Evolutionary conservation across 2,329 filamentous ascomycete species (phyloP).

Genomic region (Penicillium sp.): DNA sequence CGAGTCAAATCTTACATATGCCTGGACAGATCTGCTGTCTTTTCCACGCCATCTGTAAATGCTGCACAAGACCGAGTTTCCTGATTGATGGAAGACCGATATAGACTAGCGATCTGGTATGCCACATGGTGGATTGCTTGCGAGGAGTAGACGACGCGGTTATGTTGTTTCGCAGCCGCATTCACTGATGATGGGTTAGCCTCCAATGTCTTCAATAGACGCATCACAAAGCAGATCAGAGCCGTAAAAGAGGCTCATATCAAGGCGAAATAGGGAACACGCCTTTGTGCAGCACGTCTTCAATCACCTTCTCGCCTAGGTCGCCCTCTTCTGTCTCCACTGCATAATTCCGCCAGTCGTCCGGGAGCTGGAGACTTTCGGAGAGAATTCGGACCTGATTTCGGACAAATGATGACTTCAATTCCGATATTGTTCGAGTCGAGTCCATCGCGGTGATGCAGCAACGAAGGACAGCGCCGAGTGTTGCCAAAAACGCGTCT

Average conservation of each 20-base stretch:
- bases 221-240: background rate
- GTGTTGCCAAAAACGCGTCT: conserved; percentile 5
- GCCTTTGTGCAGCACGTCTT: conserved; percentile 51
- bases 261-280: background rate
- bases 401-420: conserved; percentile 50
- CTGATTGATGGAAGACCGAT: conserved; percentile 48
- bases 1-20: conserved; percentile 28
- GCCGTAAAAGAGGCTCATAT: background rate
- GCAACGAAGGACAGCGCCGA: background rate
- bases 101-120: conserved; percentile 52
- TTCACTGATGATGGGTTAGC: conserved; percentile 41
- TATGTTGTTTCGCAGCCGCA: conserved; percentile 48
- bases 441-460: conserved; percentile 32
- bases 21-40: conserved; percentile 38
- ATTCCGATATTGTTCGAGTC: conserved; percentile 44
- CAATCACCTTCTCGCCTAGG: conserved; percentile 46
- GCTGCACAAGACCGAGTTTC: conserved; percentile 24
- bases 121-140: conserved; percentile 54
- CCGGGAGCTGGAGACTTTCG: conserved; percentile 44
- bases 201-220: background rate
- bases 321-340: conserved; percentile 41
- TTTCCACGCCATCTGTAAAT: conserved; percentile 32
- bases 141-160: conserved; percentile 49
- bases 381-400: conserved; percentile 50
- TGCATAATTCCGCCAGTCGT: conserved; percentile 44